These are phyloP conservation scores for Penicillium vulpinum DNA, from an alignment of 2,329 filamentous ascomycete genomes.

Conservation along the genomic window DNA sequence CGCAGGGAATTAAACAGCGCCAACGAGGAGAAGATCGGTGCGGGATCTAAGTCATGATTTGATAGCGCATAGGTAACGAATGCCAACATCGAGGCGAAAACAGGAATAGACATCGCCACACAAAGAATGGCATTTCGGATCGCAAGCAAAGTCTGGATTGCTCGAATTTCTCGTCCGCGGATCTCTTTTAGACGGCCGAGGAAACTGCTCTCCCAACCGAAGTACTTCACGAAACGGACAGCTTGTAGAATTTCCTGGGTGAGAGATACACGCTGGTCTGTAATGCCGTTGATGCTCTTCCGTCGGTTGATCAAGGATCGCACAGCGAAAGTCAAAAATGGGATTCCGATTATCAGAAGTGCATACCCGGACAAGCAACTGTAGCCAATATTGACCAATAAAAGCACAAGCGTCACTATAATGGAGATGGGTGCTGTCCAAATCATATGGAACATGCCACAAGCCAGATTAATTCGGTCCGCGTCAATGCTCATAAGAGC, in stretches of 20 bases:
- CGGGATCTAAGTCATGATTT: constrained; percentile 68
- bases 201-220: constrained; percentile 92
- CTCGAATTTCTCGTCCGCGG: constrained; percentile 71
- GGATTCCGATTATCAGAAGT: constrained; percentile 74
- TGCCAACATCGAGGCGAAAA: constrained; percentile 91
- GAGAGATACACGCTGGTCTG: constrained; percentile 84
- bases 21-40: constrained; percentile 85
- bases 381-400: constrained; percentile 85
- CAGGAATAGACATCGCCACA: constrained; percentile 77
- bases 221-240: constrained; percentile 93
- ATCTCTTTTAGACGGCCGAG: constrained; percentile 73
- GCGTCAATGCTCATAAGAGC: constrained; percentile 96
- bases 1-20: constrained; percentile 91
- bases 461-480: constrained; percentile 86
- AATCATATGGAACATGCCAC: constrained; percentile 82
- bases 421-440: constrained; percentile 85
- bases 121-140: constrained; percentile 85
- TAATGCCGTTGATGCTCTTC: constrained; percentile 84
- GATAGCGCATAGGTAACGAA: constrained; percentile 77
- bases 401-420: constrained; percentile 73
- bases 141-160: constrained; percentile 80
- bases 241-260: constrained; percentile 91
- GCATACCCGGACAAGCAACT: constrained; percentile 87
- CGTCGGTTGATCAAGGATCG: constrained; percentile 73
- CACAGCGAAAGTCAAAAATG: constrained; percentile 74